phyloP scores from a whole-genome alignment of 2,329 filamentous ascomycete genomes.

The Erysiphe pulchra region DNA sequence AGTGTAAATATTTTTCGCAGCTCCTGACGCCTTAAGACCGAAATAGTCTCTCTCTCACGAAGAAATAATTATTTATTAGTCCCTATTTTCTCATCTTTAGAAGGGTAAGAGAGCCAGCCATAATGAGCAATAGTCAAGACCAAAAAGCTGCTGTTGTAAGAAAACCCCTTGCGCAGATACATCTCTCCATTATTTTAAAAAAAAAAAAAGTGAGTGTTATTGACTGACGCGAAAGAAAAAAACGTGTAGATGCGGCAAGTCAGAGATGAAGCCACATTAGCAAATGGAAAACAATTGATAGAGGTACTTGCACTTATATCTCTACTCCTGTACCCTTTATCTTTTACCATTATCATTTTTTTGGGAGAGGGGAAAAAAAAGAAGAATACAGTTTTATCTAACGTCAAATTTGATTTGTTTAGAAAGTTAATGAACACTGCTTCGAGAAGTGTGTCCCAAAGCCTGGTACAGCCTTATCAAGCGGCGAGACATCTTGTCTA shows the following conservation, averaged over 20 bases:
- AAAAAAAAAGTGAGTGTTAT: too few relatives aligned
- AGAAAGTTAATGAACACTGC: conserved; percentile 66
- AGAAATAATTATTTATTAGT: too few relatives aligned
- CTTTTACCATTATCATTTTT: too few relatives aligned
- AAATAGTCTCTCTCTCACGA: too few relatives aligned
- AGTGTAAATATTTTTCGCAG: too few relatives aligned
- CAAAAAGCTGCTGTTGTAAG: neutral
- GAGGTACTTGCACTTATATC: conserved; percentile 22
- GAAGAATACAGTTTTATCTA: neutral
- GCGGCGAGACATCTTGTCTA: conserved; percentile 43
- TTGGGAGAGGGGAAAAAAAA: neutral
- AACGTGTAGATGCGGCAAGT: conserved; percentile 22
- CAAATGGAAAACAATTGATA: conserved; percentile 44
- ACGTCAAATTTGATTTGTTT: neutral
- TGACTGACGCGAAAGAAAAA: neutral
- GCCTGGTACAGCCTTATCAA: conserved; percentile 34
- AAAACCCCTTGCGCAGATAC: neutral
- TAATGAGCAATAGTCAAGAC: neutral
- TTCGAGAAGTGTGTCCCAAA: conserved; percentile 54
- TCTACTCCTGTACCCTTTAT: too few relatives aligned
- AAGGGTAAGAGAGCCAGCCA: neutral
- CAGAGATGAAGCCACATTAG: conserved; percentile 32
- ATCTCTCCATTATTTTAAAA: too few relatives aligned
- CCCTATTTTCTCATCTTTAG: too few relatives aligned
- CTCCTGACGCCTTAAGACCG: too few relatives aligned